Percentiles rank a stretch among this genome's conserved stretches.
phyloP scores from a whole-genome alignment of 139 green algal genomes.

The Chlorella sp. region DNA sequence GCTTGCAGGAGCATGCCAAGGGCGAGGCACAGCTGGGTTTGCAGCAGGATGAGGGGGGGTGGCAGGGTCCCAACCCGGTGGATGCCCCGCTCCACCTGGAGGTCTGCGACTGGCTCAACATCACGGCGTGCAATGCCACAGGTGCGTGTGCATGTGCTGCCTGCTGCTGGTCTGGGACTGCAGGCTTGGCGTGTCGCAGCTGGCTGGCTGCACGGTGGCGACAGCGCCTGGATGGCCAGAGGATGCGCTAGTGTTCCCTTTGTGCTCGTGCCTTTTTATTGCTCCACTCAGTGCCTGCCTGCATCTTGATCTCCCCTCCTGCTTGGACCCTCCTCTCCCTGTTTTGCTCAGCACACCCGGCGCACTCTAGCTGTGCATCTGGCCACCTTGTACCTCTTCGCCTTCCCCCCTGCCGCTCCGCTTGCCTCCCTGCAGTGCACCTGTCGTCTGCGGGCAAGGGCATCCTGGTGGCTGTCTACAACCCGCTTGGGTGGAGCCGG shows the following conservation, averaged over 20 bases:
- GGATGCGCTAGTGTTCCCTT: too few species aligned
- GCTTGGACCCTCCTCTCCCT: too few species aligned
- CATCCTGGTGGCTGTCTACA: constrained; percentile 81
- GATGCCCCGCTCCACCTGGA: constrained; percentile 31
- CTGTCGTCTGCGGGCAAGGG: constrained; percentile 25
- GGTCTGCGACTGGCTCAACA: constrained; percentile 67
- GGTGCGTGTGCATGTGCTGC: constrained; percentile 23
- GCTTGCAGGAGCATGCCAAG: background rate
- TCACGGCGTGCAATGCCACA: constrained; percentile 64
- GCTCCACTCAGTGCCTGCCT: too few species aligned
- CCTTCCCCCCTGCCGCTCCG: background rate
- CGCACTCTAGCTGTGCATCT: background rate
- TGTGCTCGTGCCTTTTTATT: too few species aligned
- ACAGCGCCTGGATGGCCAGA: background rate
- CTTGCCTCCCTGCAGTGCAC: constrained; percentile 29
- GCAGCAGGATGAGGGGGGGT: background rate
- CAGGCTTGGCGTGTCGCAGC: background rate
- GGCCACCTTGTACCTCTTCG: background rate
- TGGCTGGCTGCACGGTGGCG: background rate
- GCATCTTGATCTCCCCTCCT: too few species aligned
- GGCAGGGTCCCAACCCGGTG: constrained; percentile 12
- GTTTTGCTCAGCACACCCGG: background rate
- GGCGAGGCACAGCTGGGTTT: background rate
- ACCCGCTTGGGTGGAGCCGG: constrained; percentile 75
- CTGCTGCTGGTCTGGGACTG: background rate